phyloP scores from a whole-genome alignment of 1,139 yeast genomes.

The Geotrichum phurueaensis region DNA sequence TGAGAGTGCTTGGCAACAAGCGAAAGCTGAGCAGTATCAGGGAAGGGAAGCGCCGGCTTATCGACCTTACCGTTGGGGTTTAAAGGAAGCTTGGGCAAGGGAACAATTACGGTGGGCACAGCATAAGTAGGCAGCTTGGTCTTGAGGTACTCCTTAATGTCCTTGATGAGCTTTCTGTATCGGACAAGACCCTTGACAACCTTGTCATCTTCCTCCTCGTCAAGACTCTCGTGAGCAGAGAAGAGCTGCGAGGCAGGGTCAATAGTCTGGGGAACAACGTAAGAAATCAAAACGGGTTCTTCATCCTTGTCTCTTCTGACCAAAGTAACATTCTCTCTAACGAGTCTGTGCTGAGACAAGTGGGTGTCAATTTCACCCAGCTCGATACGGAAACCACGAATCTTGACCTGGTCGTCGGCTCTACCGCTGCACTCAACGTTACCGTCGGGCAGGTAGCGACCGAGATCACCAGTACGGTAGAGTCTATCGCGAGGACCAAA shows the following conservation, averaged over 20 bases:
- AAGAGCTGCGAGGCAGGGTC: conserved; percentile 42
- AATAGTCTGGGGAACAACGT: conserved; percentile 76
- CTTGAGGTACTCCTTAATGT: conserved; percentile 73
- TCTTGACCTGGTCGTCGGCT: conserved; percentile 98
- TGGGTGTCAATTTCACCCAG: conserved; percentile 97
- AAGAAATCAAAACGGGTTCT: conserved; percentile 86
- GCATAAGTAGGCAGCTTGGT: conserved; percentile 90
- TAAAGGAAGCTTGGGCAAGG: conserved; percentile 76
- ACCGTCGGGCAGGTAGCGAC: conserved; percentile 94
- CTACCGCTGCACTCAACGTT: conserved; percentile 97
- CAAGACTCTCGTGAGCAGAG: conserved; percentile 35
- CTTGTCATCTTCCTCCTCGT: conserved; percentile 47
- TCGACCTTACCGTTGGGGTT: conserved; percentile 98
- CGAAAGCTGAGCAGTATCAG: conserved; percentile 77
- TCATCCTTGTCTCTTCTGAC: conserved; percentile 91
- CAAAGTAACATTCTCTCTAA: conserved; percentile 85
- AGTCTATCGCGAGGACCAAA: conserved; percentile 90
- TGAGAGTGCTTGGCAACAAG: conserved; percentile 47
- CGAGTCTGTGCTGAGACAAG: conserved; percentile 83
- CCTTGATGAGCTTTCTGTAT: conserved; percentile 71
- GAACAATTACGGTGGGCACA: conserved; percentile 86
- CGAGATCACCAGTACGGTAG: conserved; percentile 95
- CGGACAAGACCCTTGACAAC: conserved; percentile 72
- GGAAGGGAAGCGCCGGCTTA: conserved; percentile 94
- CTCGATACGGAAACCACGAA: conserved; percentile 97